phyloP scores from a whole-genome alignment of 495 filamentous ascomycete genomes.

The Sphaerosporella brunnea region DNA sequence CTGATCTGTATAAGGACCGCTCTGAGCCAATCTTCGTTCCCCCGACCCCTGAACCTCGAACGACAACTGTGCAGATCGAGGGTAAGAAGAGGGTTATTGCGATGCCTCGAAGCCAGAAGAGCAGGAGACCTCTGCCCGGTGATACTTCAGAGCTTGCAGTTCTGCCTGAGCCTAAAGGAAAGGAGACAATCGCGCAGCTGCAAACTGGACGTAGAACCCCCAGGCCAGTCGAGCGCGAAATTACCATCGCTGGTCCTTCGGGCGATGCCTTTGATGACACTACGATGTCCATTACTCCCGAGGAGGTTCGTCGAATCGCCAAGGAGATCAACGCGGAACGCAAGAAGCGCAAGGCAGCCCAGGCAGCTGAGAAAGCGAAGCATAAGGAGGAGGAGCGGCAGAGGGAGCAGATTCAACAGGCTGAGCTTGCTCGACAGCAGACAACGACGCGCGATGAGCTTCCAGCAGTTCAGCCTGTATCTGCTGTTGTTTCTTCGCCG shows the following conservation, averaged over 20 bases:
- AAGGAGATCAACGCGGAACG: slow-evolving; percentile 24
- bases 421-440: not conserved
- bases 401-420: not conserved
- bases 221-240: not conserved
- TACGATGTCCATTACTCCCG: slow-evolving; percentile 21
- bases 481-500: not conserved
- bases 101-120: not conserved
- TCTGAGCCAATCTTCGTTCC: slow-evolving; percentile 1
- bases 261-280: slow-evolving; percentile 2
- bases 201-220: not conserved
- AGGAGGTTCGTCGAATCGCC: slow-evolving; percentile 24
- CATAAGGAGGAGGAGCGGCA: not conserved
- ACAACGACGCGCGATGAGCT: not conserved
- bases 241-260: not conserved
- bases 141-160: not conserved
- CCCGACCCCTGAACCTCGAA: not conserved
- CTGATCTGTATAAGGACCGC: slow-evolving; percentile 13
- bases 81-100: slow-evolving; percentile 3
- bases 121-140: not conserved
- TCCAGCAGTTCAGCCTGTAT: not conserved
- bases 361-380: slow-evolving; percentile 1
- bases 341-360: slow-evolving; percentile 18
- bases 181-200: slow-evolving; percentile 3
- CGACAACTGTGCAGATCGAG: not conserved
- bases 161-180: not conserved